Evolutionary conservation across 2,329 filamentous ascomycete species (phyloP), one percentile per base, ranked within the genome.

Genomic region (Fusarium anguioides): DNA sequence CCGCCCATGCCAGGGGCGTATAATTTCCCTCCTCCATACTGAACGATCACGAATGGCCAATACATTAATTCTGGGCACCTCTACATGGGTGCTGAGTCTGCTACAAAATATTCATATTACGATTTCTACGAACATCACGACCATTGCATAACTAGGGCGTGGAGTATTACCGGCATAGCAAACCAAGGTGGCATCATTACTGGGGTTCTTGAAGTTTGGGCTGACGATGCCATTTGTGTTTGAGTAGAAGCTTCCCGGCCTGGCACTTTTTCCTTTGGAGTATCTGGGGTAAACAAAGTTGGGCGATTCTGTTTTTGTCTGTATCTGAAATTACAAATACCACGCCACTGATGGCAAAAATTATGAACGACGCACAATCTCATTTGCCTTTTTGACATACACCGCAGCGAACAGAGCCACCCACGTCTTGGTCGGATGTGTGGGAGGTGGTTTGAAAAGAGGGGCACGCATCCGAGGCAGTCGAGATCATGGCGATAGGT

Each of bases 61-160:
- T 56, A 52, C 45, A 21, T 53, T 60, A 60, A 47, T 44, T 44
- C 51, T 46, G 60, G 53, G 52, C 60, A 52, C 65, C 55, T 50
- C 39, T 46, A 55, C 10, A 6, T 26, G 24, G 52, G 36, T 60
- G 50, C 42, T 50, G 52, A 53, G 60, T 47, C 62, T 62, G 56
- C 52, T 53, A 68, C 47, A 40, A 52, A 61, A 58, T 50, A 36
- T 53, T 18, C 29, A 68, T 57, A 66, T 73, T 48, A 74, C 69
- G 72, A 74, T 66, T 66, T 68, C 54, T 57, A 74, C 59, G 72
- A 74, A 58, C 65, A 73, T 72, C 59, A 74, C 69, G 70, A 73
- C 70, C 67, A 71, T 67, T 58, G 70, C 70, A 74, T 74, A 61
- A 64, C 57, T 49, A 59, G 64, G 70, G 59, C 57, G 63, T 72